Base-by-base conservation (phyloP, 1,284 basidiomycete species). In the Cryptococcus jaspeensis region DNA sequence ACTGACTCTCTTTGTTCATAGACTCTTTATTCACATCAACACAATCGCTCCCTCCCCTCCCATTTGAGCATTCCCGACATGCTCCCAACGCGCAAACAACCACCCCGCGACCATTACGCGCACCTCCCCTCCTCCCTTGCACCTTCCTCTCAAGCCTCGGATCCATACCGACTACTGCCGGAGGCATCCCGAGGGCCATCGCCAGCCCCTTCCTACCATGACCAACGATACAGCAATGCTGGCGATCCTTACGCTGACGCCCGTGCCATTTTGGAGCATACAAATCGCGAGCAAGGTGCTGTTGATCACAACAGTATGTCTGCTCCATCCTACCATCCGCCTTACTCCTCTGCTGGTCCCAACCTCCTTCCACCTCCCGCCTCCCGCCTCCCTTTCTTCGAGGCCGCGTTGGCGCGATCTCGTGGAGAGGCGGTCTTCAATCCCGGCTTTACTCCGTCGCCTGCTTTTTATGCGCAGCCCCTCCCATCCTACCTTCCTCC, bases 331-430 rank as follows among this genome's bases (percentile, higher is more conserved):
- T 59, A 53, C 36, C 23, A 40, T 39, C 46, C 52, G 5, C 52
- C 56, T 2, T 58, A 55, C 23, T 40, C 54, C 8, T 18, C 49
- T 23, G 49, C 50, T n/a, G 50, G 46, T n/a, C 28, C 56, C 36
- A 32, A 35, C 12, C 36, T 16, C 23, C 28, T 15, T 20, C 20
- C n/a, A 4, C 23, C 46, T 2, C 22, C 46, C 15, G 15, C 18
- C n/a, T 18, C 47, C 7, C 32, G 63, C 3, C 56, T 74, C 2
- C 70, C 71, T 0, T 65, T 68, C 56, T 75, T 75, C 49, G 71
- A 75, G 47, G 71, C 73, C 1, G 73, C 73, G 0, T 54, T 73
- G 7, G 71, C 73, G 9, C 61, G 69, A 1, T 63, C 69, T 7
- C 51, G 65, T 11, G 65, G 57, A 5, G 52, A 55, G 32, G 20